Percentiles rank a stretch among this genome's conserved stretches.
Evolutionary conservation across 2,329 filamentous ascomycete genomes (phyloP).

Genomic region (Lecanoromycetidae sp.): DNA sequence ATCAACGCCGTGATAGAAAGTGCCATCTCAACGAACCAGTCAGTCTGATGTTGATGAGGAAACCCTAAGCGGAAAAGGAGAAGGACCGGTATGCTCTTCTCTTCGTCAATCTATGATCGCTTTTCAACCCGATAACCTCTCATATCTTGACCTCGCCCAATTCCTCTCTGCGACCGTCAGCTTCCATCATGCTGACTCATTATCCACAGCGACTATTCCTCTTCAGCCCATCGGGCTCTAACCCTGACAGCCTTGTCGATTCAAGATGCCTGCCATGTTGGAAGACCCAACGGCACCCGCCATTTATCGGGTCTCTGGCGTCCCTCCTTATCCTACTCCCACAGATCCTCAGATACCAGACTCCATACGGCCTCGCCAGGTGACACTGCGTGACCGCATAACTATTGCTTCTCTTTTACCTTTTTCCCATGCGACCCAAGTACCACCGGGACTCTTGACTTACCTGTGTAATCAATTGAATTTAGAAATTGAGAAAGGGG

Average conservation of each 20-base stretch:
- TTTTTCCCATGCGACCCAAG: constrained; percentile 62
- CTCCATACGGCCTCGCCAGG: constrained; percentile 55
- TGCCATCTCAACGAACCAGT: constrained; percentile 4
- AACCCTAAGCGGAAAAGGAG: constrained; percentile 1
- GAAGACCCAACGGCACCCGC: constrained; percentile 62
- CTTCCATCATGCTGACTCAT: constrained; percentile 7
- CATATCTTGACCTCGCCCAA: background rate
- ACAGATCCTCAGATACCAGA: constrained; percentile 52
- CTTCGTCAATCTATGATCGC: background rate
- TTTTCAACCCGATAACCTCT: background rate
- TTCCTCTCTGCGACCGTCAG: background rate
- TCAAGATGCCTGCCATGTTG: constrained; percentile 61
- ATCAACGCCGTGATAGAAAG: constrained; percentile 12
- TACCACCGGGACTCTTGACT: constrained; percentile 60
- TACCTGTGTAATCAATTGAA: constrained; percentile 78
- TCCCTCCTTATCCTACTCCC: constrained; percentile 51
- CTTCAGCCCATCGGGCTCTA: background rate
- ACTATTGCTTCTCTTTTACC: constrained; percentile 75
- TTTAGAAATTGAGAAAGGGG: constrained; percentile 80
- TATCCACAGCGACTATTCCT: background rate
- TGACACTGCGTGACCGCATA: constrained; percentile 71
- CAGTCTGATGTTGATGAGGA: background rate
- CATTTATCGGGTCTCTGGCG: constrained; percentile 58
- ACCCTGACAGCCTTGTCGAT: background rate
- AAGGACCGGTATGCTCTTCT: background rate